A percentile compares a stretch with the other conserved stretches of the same genome.
phyloP scores from a whole-genome alignment of 1,284 basidiomycete genomes.

The Exsudoporus floridanus region DNA sequence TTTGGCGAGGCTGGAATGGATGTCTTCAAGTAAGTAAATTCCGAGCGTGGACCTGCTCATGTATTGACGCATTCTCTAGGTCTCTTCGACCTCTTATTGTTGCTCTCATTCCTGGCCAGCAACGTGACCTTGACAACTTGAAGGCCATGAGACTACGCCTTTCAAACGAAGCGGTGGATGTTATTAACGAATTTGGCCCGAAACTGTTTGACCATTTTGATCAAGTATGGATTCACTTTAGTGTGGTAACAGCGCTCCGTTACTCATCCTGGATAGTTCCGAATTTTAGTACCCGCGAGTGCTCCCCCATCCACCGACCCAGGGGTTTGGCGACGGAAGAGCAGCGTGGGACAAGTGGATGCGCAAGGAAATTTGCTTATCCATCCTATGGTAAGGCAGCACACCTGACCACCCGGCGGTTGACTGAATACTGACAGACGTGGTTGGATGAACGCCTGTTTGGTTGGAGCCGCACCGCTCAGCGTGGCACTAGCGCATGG shows the following conservation, averaged over 20 bases:
- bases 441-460: slow-evolving; percentile 94
- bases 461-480: slow-evolving; percentile 81
- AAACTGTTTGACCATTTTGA: slow-evolving; percentile 88
- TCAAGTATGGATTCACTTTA: slow-evolving; percentile 48
- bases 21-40: slow-evolving; percentile 81
- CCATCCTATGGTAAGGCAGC: slow-evolving; percentile 67
- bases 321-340: slow-evolving; percentile 74
- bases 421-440: slow-evolving; percentile 43
- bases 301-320: slow-evolving; percentile 73
- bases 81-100: slow-evolving; percentile 91
- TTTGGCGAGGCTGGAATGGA: slow-evolving; percentile 99
- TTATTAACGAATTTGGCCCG: slow-evolving; percentile 92
- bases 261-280: slow-evolving; percentile 48
- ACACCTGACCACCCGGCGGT: neutral
- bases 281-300: slow-evolving; percentile 80
- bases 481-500: slow-evolving; percentile 77
- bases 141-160: slow-evolving; percentile 80
- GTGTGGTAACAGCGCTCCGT: neutral
- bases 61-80: slow-evolving; percentile 50
- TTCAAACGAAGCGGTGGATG: slow-evolving; percentile 82
- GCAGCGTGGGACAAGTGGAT: slow-evolving; percentile 71
- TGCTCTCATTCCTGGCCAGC: slow-evolving; percentile 89
- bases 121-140: slow-evolving; percentile 78
- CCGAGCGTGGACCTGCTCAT: slow-evolving; percentile 27
- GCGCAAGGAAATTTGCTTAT: slow-evolving; percentile 75